Percentiles rank a stretch among this genome's conserved stretches.
Evolutionary conservation across 2,329 filamentous ascomycete species (phyloP).

Genomic region (Grosmannia serpens): DNA sequence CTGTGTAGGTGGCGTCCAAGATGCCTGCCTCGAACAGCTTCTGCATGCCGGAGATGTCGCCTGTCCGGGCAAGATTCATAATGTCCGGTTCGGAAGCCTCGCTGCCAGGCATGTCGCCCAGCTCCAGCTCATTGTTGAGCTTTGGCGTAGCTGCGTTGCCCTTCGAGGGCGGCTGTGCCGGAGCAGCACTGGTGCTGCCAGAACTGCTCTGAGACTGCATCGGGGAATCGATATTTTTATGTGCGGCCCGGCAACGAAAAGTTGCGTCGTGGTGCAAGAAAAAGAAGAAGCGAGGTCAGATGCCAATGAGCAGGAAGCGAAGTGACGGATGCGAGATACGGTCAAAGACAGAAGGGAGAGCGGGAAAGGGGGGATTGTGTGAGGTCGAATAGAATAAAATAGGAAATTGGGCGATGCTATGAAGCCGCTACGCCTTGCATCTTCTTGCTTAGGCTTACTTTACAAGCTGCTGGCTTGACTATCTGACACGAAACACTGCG

Average conservation of each 20-base stretch:
- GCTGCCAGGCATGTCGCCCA: conserved; percentile 28
- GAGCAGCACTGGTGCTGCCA: conserved; percentile 18
- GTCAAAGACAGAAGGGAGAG: not conserved
- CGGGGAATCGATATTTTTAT: not conserved
- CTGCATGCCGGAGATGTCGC: conserved; percentile 78
- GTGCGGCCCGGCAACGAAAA: no score
- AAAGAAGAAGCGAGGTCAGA: not conserved
- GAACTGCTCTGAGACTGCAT: not conserved
- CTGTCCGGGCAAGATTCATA: conserved; percentile 87
- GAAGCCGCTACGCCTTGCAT: not conserved
- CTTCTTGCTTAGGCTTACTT: not conserved
- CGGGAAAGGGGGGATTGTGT: not conserved
- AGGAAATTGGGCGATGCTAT: not conserved
- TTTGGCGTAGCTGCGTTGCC: conserved; percentile 39
- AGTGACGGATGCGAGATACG: not conserved
- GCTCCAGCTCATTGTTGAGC: conserved; percentile 44
- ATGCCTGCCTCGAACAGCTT: conserved; percentile 77
- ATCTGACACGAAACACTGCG: not conserved
- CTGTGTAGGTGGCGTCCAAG: conserved; percentile 69
- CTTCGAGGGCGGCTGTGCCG: conserved; percentile 45
- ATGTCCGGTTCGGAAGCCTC: conserved; percentile 58
- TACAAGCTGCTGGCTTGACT: not conserved
- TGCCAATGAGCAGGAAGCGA: not conserved
- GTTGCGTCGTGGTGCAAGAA: no score
- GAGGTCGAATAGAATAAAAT: not conserved